phyloP scores from a whole-genome alignment of 352 stramenopile genomes.

The Pseudoperonospora humuli region DNA sequence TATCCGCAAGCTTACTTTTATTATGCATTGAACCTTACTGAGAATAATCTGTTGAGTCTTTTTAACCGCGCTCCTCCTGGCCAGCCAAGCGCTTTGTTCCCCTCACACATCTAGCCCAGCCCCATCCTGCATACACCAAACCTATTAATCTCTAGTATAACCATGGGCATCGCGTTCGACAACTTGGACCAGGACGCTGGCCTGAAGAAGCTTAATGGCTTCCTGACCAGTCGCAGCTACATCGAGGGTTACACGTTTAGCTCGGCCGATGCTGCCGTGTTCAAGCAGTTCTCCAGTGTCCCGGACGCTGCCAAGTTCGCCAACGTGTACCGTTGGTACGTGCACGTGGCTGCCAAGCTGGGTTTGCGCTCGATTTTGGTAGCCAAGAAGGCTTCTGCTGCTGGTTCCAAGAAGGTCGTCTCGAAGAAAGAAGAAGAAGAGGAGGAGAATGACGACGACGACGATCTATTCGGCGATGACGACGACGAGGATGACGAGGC shows the following conservation, averaged over 20 bases:
- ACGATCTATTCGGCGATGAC: slow-evolving; percentile 51
- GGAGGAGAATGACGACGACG: slow-evolving; percentile 29
- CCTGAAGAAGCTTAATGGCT: slow-evolving; percentile 78
- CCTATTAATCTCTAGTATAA: slow-evolving; percentile 14
- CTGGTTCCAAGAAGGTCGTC: slow-evolving; percentile 19
- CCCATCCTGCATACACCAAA: slow-evolving; percentile 5
- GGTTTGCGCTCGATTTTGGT: slow-evolving; percentile 38
- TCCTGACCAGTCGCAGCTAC: slow-evolving; percentile 73
- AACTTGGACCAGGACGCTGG: slow-evolving; percentile 49
- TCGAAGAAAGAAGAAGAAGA: slow-evolving; percentile 29
- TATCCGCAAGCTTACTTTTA: slow-evolving; percentile 11
- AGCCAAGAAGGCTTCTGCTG: slow-evolving; percentile 14
- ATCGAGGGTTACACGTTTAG: slow-evolving; percentile 72
- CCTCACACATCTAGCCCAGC: slow-evolving; percentile 16
- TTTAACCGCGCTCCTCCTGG: slow-evolving; percentile 20
- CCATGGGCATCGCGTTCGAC: slow-evolving; percentile 53
- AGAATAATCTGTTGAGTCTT: slow-evolving; percentile 3
- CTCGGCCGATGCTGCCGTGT: slow-evolving; percentile 50
- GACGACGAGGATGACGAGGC: slow-evolving; percentile 56
- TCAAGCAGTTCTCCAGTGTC: slow-evolving; percentile 33
- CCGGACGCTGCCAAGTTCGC: slow-evolving; percentile 46
- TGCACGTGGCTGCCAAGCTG: slow-evolving; percentile 53
- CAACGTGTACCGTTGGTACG: slow-evolving; percentile 68
- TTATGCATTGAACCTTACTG: slow-evolving; percentile 10
- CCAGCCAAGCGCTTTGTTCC: slow-evolving; percentile 24